phyloP scores from a whole-genome alignment of 305 asterid species.

The Solanum hybrid region DNA sequence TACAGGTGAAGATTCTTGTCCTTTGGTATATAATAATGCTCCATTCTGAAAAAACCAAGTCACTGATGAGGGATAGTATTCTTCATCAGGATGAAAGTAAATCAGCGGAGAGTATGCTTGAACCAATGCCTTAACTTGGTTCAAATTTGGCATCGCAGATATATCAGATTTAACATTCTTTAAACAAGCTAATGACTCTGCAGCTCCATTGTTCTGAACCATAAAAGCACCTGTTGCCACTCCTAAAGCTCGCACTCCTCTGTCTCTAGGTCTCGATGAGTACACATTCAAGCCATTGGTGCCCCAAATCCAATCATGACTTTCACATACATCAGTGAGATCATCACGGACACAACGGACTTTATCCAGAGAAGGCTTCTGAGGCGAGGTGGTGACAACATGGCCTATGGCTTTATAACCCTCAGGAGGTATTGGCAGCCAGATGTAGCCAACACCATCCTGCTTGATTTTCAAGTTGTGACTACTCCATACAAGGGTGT shows the following conservation, averaged over 20 bases:
- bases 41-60: constrained; percentile 16
- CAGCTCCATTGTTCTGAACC: neutral
- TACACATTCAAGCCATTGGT: constrained; percentile 10
- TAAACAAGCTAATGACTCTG: constrained; percentile 4
- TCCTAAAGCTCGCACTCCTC: constrained; percentile 7
- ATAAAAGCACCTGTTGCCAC: constrained; percentile 10
- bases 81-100: constrained; percentile 16
- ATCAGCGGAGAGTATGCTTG: constrained; percentile 15
- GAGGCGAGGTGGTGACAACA: constrained; percentile 3
- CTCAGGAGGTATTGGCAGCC: constrained; percentile 16
- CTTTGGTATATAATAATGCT: constrained; percentile 12
- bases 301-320: constrained; percentile 13
- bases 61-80: constrained; percentile 14
- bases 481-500: constrained; percentile 10
- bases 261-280: constrained; percentile 7
- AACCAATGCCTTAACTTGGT: constrained; percentile 11
- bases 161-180: neutral
- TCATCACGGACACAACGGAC: constrained; percentile 16
- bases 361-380: constrained; percentile 15
- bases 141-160: constrained; percentile 14
- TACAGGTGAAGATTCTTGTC: constrained; percentile 8
- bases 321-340: constrained; percentile 11
- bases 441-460: constrained; percentile 9
- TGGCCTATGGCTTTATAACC: constrained; percentile 14
- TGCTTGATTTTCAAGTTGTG: constrained; percentile 8